Base-by-base conservation (phyloP, 768 basidiomycete genomes). In the Pisolithus tinctorius region DNA sequence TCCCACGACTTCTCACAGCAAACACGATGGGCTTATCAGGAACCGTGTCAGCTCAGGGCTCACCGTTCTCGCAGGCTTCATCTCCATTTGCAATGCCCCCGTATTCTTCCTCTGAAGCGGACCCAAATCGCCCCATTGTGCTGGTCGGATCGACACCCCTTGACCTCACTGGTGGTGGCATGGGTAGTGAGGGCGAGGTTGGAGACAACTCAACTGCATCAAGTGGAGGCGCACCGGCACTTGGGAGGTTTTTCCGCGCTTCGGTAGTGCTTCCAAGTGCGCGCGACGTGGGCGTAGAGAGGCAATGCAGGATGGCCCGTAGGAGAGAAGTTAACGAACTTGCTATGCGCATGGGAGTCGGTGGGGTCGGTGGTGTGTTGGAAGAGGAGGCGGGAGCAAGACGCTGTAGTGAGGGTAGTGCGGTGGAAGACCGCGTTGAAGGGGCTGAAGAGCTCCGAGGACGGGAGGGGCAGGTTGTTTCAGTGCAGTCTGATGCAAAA, bases 331-430 rank as follows among this genome's bases (percentile, higher is more conserved):
- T 90, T 49, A 93, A 93, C 63, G 84, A 88, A 59, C 69, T 93
- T 42, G 83, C 80, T 0, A 85, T 89, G 75, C 80, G 87, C n/a
- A 88, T 90, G 82, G 90, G 81, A 5, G 74, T 91, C 36, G 86
- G 85, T 31, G 78, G 79, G 0, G 75, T 89, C 6, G 90, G 90
- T 9, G 91, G 90, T 10, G 59, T 71, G 6, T 61, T 90, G 6
- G 82, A 81, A 42, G 57, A 63, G 26, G 45, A 26, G 36, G 58
- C 13, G 37, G 14, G 17, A 4, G 48, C 27, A 45, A 17, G 0
- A 2, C 13, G 43, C 4, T 29, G 14, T 26, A 17, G 43, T 11
- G 43, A n/a, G 14, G 49, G 41, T 11, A 34, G 14, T n/a, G 1
- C 29, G 11, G 31, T 17, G 25, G 60, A 53, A 20, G 49, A 8